Percentiles rank a stretch among this genome's conserved stretches.
Conservation (phyloP, 176 grass and related monocot species). For the Eragrostis nindensis region DNA sequence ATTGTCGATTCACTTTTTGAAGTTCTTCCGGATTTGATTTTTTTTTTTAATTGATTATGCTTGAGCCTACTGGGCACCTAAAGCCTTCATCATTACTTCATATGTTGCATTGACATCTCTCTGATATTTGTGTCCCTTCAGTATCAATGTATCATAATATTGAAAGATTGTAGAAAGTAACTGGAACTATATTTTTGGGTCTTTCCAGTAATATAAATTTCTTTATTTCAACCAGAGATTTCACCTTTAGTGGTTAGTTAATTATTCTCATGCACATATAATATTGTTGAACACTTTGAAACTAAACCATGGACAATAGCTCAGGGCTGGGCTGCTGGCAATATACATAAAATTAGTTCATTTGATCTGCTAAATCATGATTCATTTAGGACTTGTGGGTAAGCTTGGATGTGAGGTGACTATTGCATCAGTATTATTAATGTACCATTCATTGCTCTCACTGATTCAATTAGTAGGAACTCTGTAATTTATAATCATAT, state of each 20-base stretch:
- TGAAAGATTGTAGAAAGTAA: slow-evolving; percentile 1
- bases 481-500: slow-evolving; percentile 4
- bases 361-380: neutral
- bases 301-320: slow-evolving; percentile 14
- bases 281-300: neutral
- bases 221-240: neutral
- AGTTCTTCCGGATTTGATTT: neutral
- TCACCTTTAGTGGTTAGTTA: neutral
- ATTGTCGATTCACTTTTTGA: neutral
- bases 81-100: neutral
- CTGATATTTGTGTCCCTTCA: neutral
- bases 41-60: neutral
- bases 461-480: neutral
- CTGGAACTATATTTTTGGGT: neutral
- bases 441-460: neutral
- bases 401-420: slow-evolving; percentile 7
- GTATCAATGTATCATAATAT: slow-evolving; percentile 7
- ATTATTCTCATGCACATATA: slow-evolving; percentile 2
- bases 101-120: neutral
- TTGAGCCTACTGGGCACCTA: neutral
- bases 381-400: neutral
- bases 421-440: slow-evolving; percentile 14
- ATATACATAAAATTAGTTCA: neutral
- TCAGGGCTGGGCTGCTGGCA: neutral
- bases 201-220: neutral